A percentile compares a stretch with the other conserved stretches of the same genome.
Evolutionary conservation across 73 alveolate genomes (phyloP).

Genomic region (Paramecium sexaurelia): DNA sequence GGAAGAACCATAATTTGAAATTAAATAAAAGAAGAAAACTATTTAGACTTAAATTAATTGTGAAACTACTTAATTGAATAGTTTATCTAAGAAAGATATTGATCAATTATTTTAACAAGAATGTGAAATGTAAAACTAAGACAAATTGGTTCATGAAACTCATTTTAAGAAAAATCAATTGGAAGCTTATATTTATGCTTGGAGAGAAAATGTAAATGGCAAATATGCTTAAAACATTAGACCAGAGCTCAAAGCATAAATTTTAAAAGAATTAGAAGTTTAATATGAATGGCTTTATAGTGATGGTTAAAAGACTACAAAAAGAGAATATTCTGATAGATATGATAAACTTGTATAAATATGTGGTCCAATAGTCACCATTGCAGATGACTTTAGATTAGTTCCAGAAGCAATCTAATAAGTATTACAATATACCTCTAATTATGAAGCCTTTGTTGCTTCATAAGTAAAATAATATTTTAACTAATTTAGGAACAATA

Average conservation of each 20-base stretch:
- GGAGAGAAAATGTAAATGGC: slow-evolving; percentile 76
- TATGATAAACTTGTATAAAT: slow-evolving; percentile 65
- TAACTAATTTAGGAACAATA: background rate
- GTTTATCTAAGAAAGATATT: slow-evolving; percentile 61
- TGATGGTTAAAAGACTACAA: slow-evolving; percentile 78
- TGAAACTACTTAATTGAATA: slow-evolving; percentile 53
- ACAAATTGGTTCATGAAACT: slow-evolving; percentile 70
- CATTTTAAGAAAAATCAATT: slow-evolving; percentile 79
- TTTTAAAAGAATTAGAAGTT: slow-evolving; percentile 59
- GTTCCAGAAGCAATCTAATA: slow-evolving; percentile 65
- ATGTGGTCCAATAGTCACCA: slow-evolving; percentile 75
- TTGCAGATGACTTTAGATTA: slow-evolving; percentile 62
- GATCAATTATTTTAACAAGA: slow-evolving; percentile 63
- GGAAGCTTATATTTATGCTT: slow-evolving; percentile 82
- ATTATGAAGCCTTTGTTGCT: slow-evolving; percentile 44
- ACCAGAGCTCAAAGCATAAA: slow-evolving; percentile 25
- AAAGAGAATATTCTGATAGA: slow-evolving; percentile 70
- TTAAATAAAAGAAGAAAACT: slow-evolving; percentile 74
- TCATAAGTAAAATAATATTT: background rate
- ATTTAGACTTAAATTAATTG: slow-evolving; percentile 61
- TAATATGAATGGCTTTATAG: slow-evolving; percentile 85
- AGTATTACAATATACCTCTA: background rate
- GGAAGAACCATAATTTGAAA: slow-evolving; percentile 72
- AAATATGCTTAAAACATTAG: slow-evolving; percentile 41
- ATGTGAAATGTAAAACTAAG: slow-evolving; percentile 68